Conservation (phyloP, 768 basidiomycete genomes). For the Pulveroboletus sp. region DNA sequence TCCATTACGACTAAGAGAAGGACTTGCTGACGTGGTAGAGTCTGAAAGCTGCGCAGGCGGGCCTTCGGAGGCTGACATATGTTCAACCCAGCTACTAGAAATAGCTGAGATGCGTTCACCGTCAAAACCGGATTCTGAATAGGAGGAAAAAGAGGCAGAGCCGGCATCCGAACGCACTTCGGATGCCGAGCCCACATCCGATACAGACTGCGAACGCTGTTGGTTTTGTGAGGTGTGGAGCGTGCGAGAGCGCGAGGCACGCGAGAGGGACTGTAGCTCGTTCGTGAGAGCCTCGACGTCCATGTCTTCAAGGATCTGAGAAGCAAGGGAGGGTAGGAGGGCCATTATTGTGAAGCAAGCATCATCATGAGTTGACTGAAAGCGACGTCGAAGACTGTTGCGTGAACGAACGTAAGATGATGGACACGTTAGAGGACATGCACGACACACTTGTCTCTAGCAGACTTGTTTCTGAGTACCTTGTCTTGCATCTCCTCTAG, state of each 20-base stretch:
- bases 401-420: conserved; percentile 2
- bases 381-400: conserved; percentile 63
- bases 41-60: conserved; percentile 32
- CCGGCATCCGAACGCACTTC: conserved; percentile 44
- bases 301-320: conserved; percentile 65
- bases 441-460: conserved; percentile 48
- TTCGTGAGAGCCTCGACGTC: conserved; percentile 69
- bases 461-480: conserved; percentile 54
- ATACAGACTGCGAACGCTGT: conserved; percentile 29
- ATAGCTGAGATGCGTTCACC: conserved; percentile 35
- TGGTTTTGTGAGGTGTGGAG: conserved; percentile 7
- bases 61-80: conserved; percentile 26
- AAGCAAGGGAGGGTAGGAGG: conserved; percentile 59
- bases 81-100: conserved; percentile 44
- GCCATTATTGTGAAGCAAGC: conserved; percentile 71
- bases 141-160: conserved; percentile 38
- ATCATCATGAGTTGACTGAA: conserved; percentile 73
- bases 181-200: conserved; percentile 35
- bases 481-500: conserved; percentile 63
- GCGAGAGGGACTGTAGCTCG: conserved; percentile 46
- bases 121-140: conserved; percentile 34
- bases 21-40: conserved; percentile 37
- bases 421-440: not conserved
- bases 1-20: conserved; percentile 26
- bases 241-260: conserved; percentile 24